A percentile compares a stretch with the other conserved stretches of the same genome.
Conservation (phyloP, 202 grass and related monocot genomes). For the Zoysia matrella region DNA sequence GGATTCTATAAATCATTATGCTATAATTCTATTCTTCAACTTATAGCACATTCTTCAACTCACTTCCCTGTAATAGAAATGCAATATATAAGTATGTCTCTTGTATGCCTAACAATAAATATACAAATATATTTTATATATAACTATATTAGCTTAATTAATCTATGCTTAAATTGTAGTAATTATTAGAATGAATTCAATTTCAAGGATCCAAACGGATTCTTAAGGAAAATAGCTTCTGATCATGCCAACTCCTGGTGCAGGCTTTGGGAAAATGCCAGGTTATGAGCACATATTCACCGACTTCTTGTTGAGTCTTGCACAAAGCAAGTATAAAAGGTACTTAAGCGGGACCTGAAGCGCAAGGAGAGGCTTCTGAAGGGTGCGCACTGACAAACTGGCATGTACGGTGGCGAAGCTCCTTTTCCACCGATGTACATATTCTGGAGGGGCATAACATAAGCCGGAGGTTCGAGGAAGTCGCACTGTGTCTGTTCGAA, state of each 20-base stretch:
- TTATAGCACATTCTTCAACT: too few relatives aligned
- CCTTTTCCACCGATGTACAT: constrained; percentile 38
- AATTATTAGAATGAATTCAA: too few relatives aligned
- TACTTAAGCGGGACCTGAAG: constrained; percentile 45
- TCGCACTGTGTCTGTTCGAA: constrained; percentile 1
- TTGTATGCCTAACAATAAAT: too few relatives aligned
- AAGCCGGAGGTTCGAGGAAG: constrained; percentile 34
- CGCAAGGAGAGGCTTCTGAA: neutral
- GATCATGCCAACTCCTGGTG: neutral
- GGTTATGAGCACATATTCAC: constrained; percentile 74
- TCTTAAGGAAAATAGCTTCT: neutral
- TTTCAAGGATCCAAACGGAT: too few relatives aligned
- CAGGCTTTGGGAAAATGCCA: constrained; percentile 88
- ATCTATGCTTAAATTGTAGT: too few relatives aligned
- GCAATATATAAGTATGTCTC: too few relatives aligned
- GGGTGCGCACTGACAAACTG: constrained; percentile 2
- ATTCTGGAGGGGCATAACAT: constrained; percentile 13
- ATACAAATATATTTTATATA: too few relatives aligned
- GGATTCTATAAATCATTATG: too few relatives aligned
- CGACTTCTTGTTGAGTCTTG: constrained; percentile 59
- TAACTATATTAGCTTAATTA: too few relatives aligned
- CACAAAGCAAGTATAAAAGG: constrained; percentile 64
- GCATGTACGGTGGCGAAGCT: neutral
- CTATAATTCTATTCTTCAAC: too few relatives aligned
- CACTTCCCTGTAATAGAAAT: too few relatives aligned